Conservation (phyloP, 139 green algal genomes). For the Chlorella sp. region DNA sequence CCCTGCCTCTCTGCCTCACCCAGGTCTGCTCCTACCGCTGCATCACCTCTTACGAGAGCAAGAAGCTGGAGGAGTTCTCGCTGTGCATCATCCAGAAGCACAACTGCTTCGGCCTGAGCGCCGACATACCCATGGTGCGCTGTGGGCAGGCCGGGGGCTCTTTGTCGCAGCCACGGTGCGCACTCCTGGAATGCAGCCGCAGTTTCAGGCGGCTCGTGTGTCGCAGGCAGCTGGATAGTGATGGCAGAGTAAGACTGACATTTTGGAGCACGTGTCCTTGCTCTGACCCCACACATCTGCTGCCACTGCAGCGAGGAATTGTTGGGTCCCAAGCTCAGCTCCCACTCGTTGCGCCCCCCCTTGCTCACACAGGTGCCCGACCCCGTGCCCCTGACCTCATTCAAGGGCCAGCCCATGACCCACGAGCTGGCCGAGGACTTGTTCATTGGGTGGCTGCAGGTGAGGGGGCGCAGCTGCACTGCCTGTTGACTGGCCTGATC, state of each 20-base stretch:
- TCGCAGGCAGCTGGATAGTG: no score
- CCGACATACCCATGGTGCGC: slow-evolving; percentile 57
- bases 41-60: slow-evolving; percentile 94
- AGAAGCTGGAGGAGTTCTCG: slow-evolving; percentile 86
- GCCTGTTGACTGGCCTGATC: no score
- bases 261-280: no score
- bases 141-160: no score
- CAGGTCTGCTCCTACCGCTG: slow-evolving; percentile 85
- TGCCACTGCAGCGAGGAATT: not conserved
- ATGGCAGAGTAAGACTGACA: not conserved
- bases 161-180: no score
- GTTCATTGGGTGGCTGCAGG: slow-evolving; percentile 68
- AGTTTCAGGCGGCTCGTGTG: no score
- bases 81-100: slow-evolving; percentile 97
- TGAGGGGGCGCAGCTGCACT: no score
- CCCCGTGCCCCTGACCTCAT: slow-evolving; percentile 81
- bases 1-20: not conserved
- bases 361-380: slow-evolving; percentile 48
- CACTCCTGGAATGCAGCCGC: no score
- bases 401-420: slow-evolving; percentile 80
- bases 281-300: no score
- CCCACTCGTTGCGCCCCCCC: not conserved
- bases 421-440: slow-evolving; percentile 84
- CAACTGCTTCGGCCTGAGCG: slow-evolving; percentile 90
- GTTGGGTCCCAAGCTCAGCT: not conserved